Conservation (phyloP, 1,139 yeast species). For the Pichiaceae sp. region DNA sequence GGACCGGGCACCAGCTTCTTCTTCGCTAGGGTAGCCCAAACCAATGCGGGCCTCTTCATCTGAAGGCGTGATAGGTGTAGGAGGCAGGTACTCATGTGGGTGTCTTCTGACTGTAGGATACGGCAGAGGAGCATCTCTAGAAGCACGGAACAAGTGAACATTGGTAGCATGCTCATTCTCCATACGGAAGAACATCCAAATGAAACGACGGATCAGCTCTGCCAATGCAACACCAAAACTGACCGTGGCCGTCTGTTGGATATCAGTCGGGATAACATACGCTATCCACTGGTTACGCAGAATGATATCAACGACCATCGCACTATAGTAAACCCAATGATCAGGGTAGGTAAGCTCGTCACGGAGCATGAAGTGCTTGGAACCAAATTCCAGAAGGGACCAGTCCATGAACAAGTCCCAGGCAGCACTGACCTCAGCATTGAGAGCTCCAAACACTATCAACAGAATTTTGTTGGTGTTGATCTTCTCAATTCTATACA, state of each 20-base stretch:
- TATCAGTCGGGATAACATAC: slow-evolving; percentile 62
- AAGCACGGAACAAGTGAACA: slow-evolving; percentile 75
- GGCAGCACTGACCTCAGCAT: slow-evolving; percentile 57
- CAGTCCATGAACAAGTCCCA: slow-evolving; percentile 98
- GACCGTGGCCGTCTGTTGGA: slow-evolving; percentile 87
- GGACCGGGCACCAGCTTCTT: background rate
- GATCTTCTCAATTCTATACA: slow-evolving; percentile 59
- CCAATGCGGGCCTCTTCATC: slow-evolving; percentile 1
- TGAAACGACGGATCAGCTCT: slow-evolving; percentile 70
- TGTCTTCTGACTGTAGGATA: slow-evolving; percentile 36
- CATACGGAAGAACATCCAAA: slow-evolving; percentile 89
- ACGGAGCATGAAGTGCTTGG: slow-evolving; percentile 54
- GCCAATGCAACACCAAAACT: slow-evolving; percentile 78
- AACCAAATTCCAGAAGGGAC: slow-evolving; percentile 68
- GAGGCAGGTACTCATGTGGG: background rate
- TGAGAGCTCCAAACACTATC: slow-evolving; percentile 65
- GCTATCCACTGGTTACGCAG: slow-evolving; percentile 88
- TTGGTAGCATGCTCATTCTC: slow-evolving; percentile 95
- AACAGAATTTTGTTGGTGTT: slow-evolving; percentile 44
- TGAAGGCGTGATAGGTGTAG: background rate
- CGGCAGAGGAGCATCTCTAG: slow-evolving; percentile 81
- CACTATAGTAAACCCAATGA: slow-evolving; percentile 60
- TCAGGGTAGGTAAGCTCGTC: slow-evolving; percentile 58
- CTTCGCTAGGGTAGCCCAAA: background rate
- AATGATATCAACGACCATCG: slow-evolving; percentile 64